A percentile compares a stretch with the other conserved stretches of the same genome.
phyloP scores from a whole-genome alignment of 2,329 filamentous ascomycete species.

The Trichophyton mentagrophytes region DNA sequence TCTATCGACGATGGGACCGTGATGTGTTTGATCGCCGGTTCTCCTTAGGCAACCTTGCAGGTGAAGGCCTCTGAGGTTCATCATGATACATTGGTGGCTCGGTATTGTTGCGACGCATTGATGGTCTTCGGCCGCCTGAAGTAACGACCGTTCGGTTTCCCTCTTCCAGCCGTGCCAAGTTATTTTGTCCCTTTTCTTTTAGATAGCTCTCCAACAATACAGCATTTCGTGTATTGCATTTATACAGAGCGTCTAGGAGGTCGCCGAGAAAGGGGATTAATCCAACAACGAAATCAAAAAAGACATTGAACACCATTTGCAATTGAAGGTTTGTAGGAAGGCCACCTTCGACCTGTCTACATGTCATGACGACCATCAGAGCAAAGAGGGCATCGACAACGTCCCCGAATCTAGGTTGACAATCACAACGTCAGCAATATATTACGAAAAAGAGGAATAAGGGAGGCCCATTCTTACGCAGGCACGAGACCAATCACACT shows the following conservation, averaged over 20 bases:
- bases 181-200: conserved; percentile 27
- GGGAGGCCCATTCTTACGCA: conserved; percentile 46
- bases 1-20: conserved; percentile 15
- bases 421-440: neutral
- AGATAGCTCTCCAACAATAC: conserved; percentile 34
- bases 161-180: conserved; percentile 3
- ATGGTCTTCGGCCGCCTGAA: conserved; percentile 15
- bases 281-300: conserved; percentile 37
- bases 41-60: conserved; percentile 9
- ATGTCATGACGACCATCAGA: conserved; percentile 59
- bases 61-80: conserved; percentile 11
- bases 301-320: conserved; percentile 71
- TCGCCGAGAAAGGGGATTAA: conserved; percentile 41
- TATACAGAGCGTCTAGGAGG: conserved; percentile 35
- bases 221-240: conserved; percentile 38
- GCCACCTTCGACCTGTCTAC: conserved; percentile 62
- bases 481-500: conserved; percentile 76
- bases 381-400: conserved; percentile 60
- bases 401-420: conserved; percentile 54
- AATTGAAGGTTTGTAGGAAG: conserved; percentile 45
- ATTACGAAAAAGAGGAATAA: neutral
- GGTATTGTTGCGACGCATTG: conserved; percentile 15
- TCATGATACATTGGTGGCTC: neutral
- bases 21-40: conserved; percentile 2
- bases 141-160: neutral